phyloP scores from a whole-genome alignment of 164 flowering plant genomes.

The Macadamia tetraphylla region DNA sequence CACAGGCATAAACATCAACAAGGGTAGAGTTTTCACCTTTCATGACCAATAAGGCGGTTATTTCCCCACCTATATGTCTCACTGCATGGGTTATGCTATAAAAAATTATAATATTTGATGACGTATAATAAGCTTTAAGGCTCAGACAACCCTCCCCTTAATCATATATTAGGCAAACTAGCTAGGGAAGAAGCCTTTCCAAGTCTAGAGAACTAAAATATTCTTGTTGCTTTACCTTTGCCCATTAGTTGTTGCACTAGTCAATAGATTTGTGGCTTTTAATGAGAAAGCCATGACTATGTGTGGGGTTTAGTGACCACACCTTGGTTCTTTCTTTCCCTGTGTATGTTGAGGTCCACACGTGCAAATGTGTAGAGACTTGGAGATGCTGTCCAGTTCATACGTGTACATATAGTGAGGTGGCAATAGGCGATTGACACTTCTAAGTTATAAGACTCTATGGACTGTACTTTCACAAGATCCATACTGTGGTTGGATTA shows the following conservation, averaged over 20 bases:
- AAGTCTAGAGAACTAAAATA: background rate
- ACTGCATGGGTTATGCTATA: too few relatives aligned
- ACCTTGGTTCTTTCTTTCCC: background rate
- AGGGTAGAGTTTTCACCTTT: too few relatives aligned
- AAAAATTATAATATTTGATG: too few relatives aligned
- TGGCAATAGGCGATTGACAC: background rate
- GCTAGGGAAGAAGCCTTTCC: background rate
- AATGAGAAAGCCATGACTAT: slow-evolving; percentile 8
- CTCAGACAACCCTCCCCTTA: too few relatives aligned
- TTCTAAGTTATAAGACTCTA: too few relatives aligned
- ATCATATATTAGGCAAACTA: too few relatives aligned
- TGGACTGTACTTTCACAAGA: too few relatives aligned
- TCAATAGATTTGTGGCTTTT: slow-evolving; percentile 1
- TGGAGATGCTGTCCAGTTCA: background rate
- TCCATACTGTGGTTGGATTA: too few relatives aligned
- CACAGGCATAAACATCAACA: too few relatives aligned
- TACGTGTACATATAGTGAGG: background rate
- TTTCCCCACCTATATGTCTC: too few relatives aligned
- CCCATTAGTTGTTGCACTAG: background rate
- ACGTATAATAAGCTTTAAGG: too few relatives aligned
- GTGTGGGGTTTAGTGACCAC: slow-evolving; percentile 4
- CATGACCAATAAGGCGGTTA: too few relatives aligned
- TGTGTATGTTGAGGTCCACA: background rate
- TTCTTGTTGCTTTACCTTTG: background rate
- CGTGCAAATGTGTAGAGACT: background rate